A percentile compares a stretch with the other conserved stretches of the same genome.
These are phyloP conservation scores for Orobanche coerulescens DNA, from an alignment of 257 asterid genomes.

Conservation along the genomic window DNA sequence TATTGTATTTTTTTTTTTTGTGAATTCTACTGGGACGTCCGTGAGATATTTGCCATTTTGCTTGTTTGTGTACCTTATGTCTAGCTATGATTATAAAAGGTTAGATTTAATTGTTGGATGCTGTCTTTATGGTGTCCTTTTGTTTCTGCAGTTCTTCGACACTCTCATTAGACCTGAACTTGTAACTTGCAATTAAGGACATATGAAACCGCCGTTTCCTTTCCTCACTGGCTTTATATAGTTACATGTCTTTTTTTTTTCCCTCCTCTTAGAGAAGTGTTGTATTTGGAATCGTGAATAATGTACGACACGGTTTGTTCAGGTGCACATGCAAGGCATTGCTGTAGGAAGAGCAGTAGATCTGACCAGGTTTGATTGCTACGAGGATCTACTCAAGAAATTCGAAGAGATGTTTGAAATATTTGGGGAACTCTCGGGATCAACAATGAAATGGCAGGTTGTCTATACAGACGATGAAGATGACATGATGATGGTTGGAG, in stretches of 20 bases:
- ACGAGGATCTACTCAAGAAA: slow-evolving; percentile 73
- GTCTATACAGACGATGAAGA: slow-evolving; percentile 93
- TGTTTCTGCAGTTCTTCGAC: slow-evolving; percentile 8
- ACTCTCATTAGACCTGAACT: not conserved
- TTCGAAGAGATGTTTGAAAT: slow-evolving; percentile 91
- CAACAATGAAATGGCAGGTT: slow-evolving; percentile 86
- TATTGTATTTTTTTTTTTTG: not conserved
- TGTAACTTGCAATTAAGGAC: not conserved
- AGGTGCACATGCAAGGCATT: slow-evolving; percentile 97
- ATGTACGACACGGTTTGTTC: not conserved
- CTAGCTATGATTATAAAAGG: not conserved
- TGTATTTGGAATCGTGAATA: not conserved
- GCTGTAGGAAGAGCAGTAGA: slow-evolving; percentile 98
- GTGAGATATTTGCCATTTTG: not conserved
- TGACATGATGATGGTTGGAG: slow-evolving; percentile 99
- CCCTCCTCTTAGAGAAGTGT: not conserved
- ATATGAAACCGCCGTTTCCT: slow-evolving; percentile 6
- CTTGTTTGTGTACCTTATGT: not conserved
- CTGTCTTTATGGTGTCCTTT: not conserved
- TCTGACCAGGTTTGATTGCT: slow-evolving; percentile 64
- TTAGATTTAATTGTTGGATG: not conserved
- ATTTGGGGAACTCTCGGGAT: slow-evolving; percentile 64
- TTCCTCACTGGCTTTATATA: not conserved
- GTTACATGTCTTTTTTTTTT: not conserved
- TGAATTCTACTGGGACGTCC: slow-evolving; percentile 1